phyloP scores from a whole-genome alignment of 768 basidiomycete species.

The Lactifluus volemus region DNA sequence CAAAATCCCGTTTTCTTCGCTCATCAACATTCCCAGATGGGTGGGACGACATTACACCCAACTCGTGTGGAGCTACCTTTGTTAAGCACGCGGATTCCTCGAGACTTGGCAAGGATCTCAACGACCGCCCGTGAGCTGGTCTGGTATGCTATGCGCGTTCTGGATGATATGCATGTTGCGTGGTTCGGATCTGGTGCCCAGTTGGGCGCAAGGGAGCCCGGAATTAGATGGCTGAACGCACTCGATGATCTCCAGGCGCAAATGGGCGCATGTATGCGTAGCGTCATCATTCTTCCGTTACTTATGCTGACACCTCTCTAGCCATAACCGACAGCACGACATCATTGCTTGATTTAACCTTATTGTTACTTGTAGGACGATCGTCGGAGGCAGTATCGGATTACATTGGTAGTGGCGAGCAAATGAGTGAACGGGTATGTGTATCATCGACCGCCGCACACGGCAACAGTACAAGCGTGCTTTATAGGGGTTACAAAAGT shows the following conservation, averaged over 20 bases:
- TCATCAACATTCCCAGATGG: conserved; percentile 31
- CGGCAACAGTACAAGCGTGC: not conserved
- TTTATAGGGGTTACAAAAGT: conserved; percentile 66
- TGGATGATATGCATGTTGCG: conserved; percentile 60
- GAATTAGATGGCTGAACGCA: conserved; percentile 61
- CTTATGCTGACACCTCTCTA: not conserved
- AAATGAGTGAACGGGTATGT: conserved; percentile 73
- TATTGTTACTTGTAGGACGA: conserved; percentile 60
- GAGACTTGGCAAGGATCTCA: conserved; percentile 64
- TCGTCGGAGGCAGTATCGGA: conserved; percentile 63
- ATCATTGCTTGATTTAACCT: conserved; percentile 63
- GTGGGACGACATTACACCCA: conserved; percentile 33
- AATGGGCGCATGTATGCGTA: conserved; percentile 47
- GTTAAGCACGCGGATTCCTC: conserved; percentile 43
- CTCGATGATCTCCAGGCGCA: conserved; percentile 48
- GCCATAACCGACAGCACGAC: conserved; percentile 44
- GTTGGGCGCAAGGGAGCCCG: conserved; percentile 62
- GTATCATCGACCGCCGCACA: not conserved
- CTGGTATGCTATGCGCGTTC: conserved; percentile 61
- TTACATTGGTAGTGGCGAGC: conserved; percentile 69
- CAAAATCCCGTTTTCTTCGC: conserved; percentile 40
- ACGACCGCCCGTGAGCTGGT: conserved; percentile 61
- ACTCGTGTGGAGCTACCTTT: conserved; percentile 46
- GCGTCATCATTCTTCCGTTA: conserved; percentile 31
- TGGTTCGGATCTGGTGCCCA: conserved; percentile 68